phyloP scores from a whole-genome alignment of 1,139 yeast species.

The Casaregolazyma lundiana region DNA sequence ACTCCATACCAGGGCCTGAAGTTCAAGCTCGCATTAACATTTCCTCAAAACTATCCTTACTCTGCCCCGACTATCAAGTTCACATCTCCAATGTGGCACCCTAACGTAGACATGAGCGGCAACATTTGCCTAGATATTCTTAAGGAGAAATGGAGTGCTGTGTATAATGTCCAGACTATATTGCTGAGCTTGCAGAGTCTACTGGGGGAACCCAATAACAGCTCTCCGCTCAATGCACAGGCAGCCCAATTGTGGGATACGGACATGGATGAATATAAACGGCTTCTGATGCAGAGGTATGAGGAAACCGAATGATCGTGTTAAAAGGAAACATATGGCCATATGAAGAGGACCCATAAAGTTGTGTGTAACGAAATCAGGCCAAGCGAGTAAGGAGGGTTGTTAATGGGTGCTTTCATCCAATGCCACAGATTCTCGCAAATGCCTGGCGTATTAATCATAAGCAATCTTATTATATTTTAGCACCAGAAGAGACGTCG shows the following conservation, averaged over 20 bases:
- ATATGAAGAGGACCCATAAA: no score
- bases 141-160: conserved; percentile 67
- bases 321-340: conserved; percentile 4
- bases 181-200: conserved; percentile 55
- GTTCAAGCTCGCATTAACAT: conserved; percentile 49
- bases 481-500: no score
- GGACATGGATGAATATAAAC: conserved; percentile 43
- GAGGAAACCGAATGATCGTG: conserved; percentile 37
- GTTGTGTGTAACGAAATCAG: background rate
- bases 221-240: conserved; percentile 48
- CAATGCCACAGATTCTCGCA: no score
- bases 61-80: conserved; percentile 58
- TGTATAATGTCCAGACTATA: conserved; percentile 58
- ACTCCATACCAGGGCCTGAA: conserved; percentile 56
- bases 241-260: conserved; percentile 48
- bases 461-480: no score
- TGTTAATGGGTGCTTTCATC: no score
- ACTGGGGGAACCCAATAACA: conserved; percentile 52
- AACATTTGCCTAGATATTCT: conserved; percentile 53
- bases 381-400: no score
- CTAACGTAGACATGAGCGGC: conserved; percentile 64
- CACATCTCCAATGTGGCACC: conserved; percentile 66
- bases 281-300: conserved; percentile 42
- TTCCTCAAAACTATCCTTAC: conserved; percentile 60
- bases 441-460: no score